Evolutionary conservation across 805 yeast genomes (phyloP), one percentile per base, ranked within the genome.

Genomic region (Cyberlindnera meyerae): DNA sequence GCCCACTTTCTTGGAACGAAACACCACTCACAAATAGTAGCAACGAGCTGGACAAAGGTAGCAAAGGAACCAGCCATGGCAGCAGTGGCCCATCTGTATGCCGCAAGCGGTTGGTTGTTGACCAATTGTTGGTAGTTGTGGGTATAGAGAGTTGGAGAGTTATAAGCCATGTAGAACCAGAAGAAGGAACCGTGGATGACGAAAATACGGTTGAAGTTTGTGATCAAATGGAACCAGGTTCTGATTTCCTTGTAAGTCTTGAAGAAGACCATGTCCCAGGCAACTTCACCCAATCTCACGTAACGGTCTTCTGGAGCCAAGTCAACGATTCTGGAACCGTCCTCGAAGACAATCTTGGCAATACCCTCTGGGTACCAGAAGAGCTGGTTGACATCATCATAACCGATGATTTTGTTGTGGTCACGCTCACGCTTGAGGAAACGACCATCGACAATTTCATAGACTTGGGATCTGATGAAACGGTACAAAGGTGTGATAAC

Each of bases 291-390:
- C 42, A 93, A 73, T 62, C 83, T 78, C 55, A 78, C 71, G 61
- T 78, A 94, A 63, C 99, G 83, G 66, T 93, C 96, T 54, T 79
- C 86, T 40, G 79, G 75, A 25, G 96, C 94, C 53, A 89, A 67
- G 53, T 93, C 97, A 35, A 89, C 85, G 52, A 93, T 71, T 61
- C 96, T 80, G 14, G 95, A 72, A 49, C 96, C 96, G 60, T 93
- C 97, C 59, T 83, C 93, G 54, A 90, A 76, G 34, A 82, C 75
- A 53, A 93, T 89, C 65, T 93, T 82, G 42, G 94, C 81, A 48
- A 93, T 84, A 73, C 98, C 99, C 68, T 94, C 97, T 32, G 97
- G 97, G 66, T 94, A 93, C 99, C 99, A 93, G 68, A 94, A 93
- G 53, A 93, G 74, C 72, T 93, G 99, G 65, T 93, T 93, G 43